phyloP scores from a whole-genome alignment of 2,329 filamentous ascomycete species.

The Talaromyces rugulosus region DNA sequence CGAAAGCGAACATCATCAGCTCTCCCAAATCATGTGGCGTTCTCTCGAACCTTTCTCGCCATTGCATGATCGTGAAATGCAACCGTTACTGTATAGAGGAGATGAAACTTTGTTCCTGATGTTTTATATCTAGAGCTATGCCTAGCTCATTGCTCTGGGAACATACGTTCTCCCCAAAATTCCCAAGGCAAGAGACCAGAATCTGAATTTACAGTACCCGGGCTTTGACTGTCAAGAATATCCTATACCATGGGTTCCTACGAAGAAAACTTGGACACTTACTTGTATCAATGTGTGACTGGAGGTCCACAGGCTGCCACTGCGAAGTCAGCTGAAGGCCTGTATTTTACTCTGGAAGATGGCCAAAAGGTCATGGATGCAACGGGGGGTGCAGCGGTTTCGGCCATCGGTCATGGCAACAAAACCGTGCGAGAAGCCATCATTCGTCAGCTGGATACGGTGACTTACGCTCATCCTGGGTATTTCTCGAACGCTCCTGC shows the following conservation, averaged over 20 bases:
- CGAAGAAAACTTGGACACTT: neutral
- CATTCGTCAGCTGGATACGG: slow-evolving; percentile 51
- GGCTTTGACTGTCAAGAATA: neutral
- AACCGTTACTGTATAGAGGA: neutral
- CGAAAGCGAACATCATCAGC: neutral
- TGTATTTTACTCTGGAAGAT: slow-evolving; percentile 30
- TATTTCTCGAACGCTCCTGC: slow-evolving; percentile 52
- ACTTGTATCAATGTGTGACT: neutral
- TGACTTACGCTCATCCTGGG: slow-evolving; percentile 46
- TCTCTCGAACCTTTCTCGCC: neutral
- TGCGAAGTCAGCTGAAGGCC: neutral
- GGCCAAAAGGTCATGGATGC: slow-evolving; percentile 63
- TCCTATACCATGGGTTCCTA: neutral
- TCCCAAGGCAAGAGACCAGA: neutral
- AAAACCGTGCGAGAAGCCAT: slow-evolving; percentile 58
- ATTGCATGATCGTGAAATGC: neutral
- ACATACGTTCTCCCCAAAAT: neutral
- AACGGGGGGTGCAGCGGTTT: slow-evolving; percentile 66
- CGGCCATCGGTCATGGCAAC: slow-evolving; percentile 65
- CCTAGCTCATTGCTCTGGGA: neutral
- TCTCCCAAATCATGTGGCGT: neutral
- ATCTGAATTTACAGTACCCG: neutral
- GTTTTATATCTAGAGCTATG: neutral
- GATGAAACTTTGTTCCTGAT: neutral
- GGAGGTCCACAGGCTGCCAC: neutral